These are phyloP conservation scores for Penicillium arizonense DNA, from an alignment of 495 filamentous ascomycete genomes.

Conservation along the genomic window DNA sequence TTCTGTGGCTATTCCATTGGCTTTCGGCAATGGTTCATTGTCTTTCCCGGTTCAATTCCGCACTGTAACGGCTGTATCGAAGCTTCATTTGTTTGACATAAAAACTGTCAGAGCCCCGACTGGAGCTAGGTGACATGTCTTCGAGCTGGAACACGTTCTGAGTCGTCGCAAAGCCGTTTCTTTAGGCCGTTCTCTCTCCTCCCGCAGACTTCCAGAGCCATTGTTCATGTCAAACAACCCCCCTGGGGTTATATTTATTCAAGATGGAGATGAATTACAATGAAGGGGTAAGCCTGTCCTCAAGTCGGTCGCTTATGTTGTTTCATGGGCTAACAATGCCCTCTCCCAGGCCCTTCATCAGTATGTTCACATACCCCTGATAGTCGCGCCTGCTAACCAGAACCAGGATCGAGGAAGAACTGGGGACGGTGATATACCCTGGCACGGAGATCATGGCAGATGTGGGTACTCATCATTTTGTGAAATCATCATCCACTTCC, in stretches of 20 bases:
- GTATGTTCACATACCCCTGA: slow-evolving; percentile 6
- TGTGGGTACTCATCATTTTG: slow-evolving; percentile 59
- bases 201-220: too few species aligned
- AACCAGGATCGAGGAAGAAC: slow-evolving; percentile 41
- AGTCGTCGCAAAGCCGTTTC: too few species aligned
- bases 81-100: slow-evolving; percentile 1
- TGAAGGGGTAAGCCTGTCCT: slow-evolving; percentile 24
- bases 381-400: not conserved
- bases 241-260: not conserved
- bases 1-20: not conserved
- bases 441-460: slow-evolving; percentile 64
- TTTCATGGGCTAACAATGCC: slow-evolving; percentile 1
- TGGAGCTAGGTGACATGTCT: too few species aligned
- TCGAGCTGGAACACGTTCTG: too few species aligned
- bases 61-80: not conserved
- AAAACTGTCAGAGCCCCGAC: not conserved
- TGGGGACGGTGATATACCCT: slow-evolving; percentile 55
- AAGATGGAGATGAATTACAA: slow-evolving; percentile 45
- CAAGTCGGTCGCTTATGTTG: not conserved
- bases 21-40: slow-evolving; percentile 6
- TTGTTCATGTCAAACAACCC: not conserved
- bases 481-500: slow-evolving; percentile 43
- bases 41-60: slow-evolving; percentile 13
- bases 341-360: slow-evolving; percentile 26
- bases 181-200: too few species aligned